Evolutionary conservation across 805 yeast genomes (phyloP).

Genomic region (Schwanniomyces pseudopolymorphus): DNA sequence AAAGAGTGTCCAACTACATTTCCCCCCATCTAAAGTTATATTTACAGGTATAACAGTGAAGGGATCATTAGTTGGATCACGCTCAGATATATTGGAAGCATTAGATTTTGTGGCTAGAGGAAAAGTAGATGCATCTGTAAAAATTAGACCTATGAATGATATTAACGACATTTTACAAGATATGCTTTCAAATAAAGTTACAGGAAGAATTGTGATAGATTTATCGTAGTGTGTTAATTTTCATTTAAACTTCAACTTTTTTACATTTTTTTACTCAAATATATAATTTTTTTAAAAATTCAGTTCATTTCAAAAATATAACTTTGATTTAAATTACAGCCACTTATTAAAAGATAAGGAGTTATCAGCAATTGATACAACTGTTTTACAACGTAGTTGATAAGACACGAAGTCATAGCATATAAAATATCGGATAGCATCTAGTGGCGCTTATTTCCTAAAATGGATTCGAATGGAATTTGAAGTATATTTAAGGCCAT

Average conservation of each 20-base stretch:
- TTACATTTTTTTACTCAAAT: too few relatives aligned
- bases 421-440: background rate
- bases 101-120: slow-evolving; percentile 72
- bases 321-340: too few relatives aligned
- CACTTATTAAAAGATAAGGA: too few relatives aligned
- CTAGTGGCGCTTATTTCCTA: background rate
- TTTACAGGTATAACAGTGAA: slow-evolving; percentile 64
- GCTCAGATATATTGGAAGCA: slow-evolving; percentile 82
- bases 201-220: background rate
- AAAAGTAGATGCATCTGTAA: background rate
- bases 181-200: background rate
- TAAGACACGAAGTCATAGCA: too few relatives aligned
- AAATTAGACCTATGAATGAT: background rate
- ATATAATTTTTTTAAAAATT: too few relatives aligned
- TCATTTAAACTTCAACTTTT: too few relatives aligned
- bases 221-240: background rate
- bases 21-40: slow-evolving; percentile 69
- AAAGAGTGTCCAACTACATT: slow-evolving; percentile 64
- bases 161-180: background rate
- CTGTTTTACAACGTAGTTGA: too few relatives aligned
- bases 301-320: too few relatives aligned
- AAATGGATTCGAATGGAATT: background rate
- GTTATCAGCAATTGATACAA: too few relatives aligned
- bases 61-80: slow-evolving; percentile 87
- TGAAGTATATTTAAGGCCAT: background rate